Evolutionary conservation across 148 eudicot species (phyloP), one percentile per base, ranked within the genome.

Genomic region (Polygonum aviculare): DNA sequence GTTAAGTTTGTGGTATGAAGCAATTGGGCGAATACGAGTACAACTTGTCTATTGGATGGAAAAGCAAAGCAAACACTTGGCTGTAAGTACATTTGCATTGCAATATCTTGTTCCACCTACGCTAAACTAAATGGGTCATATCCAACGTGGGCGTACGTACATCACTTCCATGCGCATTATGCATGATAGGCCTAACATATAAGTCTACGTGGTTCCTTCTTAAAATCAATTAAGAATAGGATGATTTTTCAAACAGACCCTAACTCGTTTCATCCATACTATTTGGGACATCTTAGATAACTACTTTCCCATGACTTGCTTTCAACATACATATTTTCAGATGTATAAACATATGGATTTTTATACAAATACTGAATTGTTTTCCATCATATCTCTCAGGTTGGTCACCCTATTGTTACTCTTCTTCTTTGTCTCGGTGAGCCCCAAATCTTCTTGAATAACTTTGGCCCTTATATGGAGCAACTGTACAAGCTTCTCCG

Each of bases 381-480:
- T 65, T 67, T 21, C 5, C 72, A 15, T 67, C 31, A 26, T 26
- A 26, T 26, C 9, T 67, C 72, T 44, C 54, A 95, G 99, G 99
- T 90, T 44, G 97, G 93, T 63, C 92, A 90, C 74, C 99, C 99
- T 73, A 85, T 95, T 84, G 97, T 88, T 87, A 92, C 94, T 80
- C 91, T 95, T 87, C 96, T 95, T 81, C 93, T 95, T 71, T 95
- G 99, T 82, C 91, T 95, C 78, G 99, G 99, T 55, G 99, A 95
- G 85, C 97, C 99, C 77, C 90, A 84, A 78, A 84, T 89, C 78
- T 95, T 95, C 80, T 93, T 90, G 76, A 82, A 51, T 79, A 89
- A 89, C 83, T 90, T 95, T 86, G 93, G 97, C 54, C 82, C 90
- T 55, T 96, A 95, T 82, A 92, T 92, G 97, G 99, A 95, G 85